Evolutionary conservation across 2,329 filamentous ascomycete species (phyloP).

Genomic region (Nothophoma quercina): DNA sequence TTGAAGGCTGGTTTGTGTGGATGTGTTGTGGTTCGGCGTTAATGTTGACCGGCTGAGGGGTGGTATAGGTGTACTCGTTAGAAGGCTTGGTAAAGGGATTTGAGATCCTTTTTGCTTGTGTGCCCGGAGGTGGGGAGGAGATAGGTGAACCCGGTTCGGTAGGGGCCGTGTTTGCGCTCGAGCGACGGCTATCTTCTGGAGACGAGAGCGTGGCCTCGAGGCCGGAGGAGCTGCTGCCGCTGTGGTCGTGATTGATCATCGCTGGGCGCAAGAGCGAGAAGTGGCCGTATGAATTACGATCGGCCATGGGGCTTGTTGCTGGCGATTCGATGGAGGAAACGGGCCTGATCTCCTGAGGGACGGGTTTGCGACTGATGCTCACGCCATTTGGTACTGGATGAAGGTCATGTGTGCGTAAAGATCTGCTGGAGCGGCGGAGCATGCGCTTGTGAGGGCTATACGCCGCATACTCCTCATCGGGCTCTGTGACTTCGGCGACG

Average conservation of each 20-base stretch:
- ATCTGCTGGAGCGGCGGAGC: constrained; percentile 17
- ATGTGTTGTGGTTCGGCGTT: not conserved
- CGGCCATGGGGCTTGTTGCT: constrained; percentile 25
- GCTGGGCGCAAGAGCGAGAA: constrained; percentile 33
- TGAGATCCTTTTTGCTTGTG: not conserved
- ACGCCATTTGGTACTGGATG: constrained; percentile 23
- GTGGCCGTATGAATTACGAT: constrained; percentile 25
- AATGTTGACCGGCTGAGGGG: no score
- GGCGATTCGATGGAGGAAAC: constrained; percentile 22
- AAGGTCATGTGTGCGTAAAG: constrained; percentile 17
- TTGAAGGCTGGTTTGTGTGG: constrained; percentile 19
- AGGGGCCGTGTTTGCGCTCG: constrained; percentile 16
- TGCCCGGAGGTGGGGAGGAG: not conserved
- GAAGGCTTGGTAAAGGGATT: not conserved
- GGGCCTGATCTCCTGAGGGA: not conserved
- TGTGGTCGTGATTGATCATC: constrained; percentile 29
- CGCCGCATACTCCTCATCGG: constrained; percentile 32
- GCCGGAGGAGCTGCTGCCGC: constrained; percentile 35
- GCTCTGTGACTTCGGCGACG: constrained; percentile 43
- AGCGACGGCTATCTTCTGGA: constrained; percentile 16
- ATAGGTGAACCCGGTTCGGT: constrained; percentile 26
- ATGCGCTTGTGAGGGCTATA: constrained; percentile 23
- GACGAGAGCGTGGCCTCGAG: constrained; percentile 21
- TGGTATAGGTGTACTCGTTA: no score
- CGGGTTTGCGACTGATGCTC: constrained; percentile 39